These are phyloP conservation scores for Knufia petricola DNA, from an alignment of 2,329 filamentous ascomycete species.

Conservation along the genomic window DNA sequence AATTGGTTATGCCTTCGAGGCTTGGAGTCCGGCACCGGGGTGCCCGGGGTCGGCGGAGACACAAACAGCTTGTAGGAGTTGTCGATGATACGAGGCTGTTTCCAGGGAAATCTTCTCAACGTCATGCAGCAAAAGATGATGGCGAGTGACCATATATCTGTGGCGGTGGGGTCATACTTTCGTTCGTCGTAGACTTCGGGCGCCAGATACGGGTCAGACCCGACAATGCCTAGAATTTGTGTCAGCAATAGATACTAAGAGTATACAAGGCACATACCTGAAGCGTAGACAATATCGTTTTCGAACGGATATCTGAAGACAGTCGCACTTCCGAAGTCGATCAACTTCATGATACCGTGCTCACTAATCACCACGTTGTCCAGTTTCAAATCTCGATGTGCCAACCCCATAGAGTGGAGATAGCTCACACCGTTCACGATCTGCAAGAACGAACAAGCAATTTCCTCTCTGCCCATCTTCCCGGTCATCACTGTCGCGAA, in stretches of 20 bases:
- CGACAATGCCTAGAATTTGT: constrained; percentile 55
- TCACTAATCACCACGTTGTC: constrained; percentile 98
- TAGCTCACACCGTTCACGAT: constrained; percentile 92
- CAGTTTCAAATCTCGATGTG: constrained; percentile 88
- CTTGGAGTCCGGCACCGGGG: constrained; percentile 34
- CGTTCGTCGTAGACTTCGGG: constrained; percentile 92
- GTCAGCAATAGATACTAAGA: constrained; percentile 4
- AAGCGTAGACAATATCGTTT: constrained; percentile 69
- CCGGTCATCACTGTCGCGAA: constrained; percentile 99
- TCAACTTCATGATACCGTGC: constrained; percentile 96
- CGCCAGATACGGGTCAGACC: constrained; percentile 90
- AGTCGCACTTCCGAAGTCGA: constrained; percentile 95
- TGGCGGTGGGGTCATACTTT: constrained; percentile 86
- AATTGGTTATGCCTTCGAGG: constrained; percentile 25
- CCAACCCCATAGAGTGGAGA: constrained; percentile 86
- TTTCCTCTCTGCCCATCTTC: constrained; percentile 86
- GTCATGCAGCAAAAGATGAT: constrained; percentile 99
- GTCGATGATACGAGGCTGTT: constrained; percentile 80
- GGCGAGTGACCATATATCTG: constrained; percentile 94
- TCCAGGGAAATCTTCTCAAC: constrained; percentile 90
- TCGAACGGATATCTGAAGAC: constrained; percentile 98
- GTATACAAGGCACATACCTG: constrained; percentile 46
- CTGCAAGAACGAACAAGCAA: constrained; percentile 84
- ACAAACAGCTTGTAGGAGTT: constrained; percentile 94
- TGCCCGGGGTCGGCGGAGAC: constrained; percentile 67